These are phyloP conservation scores for Saccharomyces kudriavzevii DNA, from an alignment of 805 yeast species.

Conservation along the genomic window DNA sequence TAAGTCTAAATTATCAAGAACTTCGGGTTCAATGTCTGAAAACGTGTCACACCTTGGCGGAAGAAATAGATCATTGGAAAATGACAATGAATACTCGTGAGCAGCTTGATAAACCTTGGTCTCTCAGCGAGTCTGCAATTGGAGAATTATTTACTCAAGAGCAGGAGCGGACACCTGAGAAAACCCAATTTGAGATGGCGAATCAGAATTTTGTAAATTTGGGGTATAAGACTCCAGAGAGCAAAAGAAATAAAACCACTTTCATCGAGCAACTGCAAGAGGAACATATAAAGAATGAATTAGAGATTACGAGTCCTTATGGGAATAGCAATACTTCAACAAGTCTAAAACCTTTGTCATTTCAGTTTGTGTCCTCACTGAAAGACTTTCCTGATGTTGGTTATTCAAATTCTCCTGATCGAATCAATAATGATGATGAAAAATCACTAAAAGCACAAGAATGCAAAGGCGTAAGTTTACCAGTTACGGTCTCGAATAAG, in stretches of 20 bases:
- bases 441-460: not conserved
- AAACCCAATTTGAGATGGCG: slow-evolving; percentile 2
- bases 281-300: slow-evolving; percentile 11
- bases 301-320: slow-evolving; percentile 17
- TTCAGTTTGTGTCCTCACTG: not conserved
- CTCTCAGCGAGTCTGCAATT: slow-evolving; percentile 12
- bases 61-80: slow-evolving; percentile 35
- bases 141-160: slow-evolving; percentile 7
- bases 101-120: slow-evolving; percentile 31
- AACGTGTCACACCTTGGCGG: slow-evolving; percentile 16
- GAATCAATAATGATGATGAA: not conserved
- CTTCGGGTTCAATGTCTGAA: slow-evolving; percentile 26
- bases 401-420: not conserved
- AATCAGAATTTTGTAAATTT: not conserved
- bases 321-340: not conserved
- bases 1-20: slow-evolving; percentile 21
- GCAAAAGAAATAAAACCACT: slow-evolving; percentile 2
- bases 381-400: not conserved
- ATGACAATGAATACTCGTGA: slow-evolving; percentile 20
- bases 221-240: not conserved
- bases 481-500: not conserved
- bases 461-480: not conserved
- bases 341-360: not conserved
- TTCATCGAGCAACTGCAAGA: slow-evolving; percentile 17
- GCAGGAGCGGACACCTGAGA: slow-evolving; percentile 2